These are phyloP conservation scores for Fusarium transvaalense DNA, from an alignment of 2,329 filamentous ascomycete species.

Conservation along the genomic window DNA sequence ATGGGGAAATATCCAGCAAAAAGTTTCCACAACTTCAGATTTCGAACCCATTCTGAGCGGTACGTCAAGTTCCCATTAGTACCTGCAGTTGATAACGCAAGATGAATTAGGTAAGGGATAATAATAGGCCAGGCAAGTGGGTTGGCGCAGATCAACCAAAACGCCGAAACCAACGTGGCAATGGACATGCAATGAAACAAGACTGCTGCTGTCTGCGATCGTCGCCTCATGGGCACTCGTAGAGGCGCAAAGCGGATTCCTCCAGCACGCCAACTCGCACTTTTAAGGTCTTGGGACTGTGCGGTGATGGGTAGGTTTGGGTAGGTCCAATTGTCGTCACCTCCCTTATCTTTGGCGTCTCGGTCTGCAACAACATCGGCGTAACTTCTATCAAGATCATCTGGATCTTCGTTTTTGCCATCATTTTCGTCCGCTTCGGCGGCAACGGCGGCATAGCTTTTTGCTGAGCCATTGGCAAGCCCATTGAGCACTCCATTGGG, in stretches of 20 bases:
- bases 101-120: conserved; percentile 83
- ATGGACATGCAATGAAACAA: conserved; percentile 80
- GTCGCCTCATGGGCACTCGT: conserved; percentile 76
- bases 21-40: conserved; percentile 82
- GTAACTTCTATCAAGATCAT: conserved; percentile 36
- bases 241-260: conserved; percentile 87
- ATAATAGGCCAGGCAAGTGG: conserved; percentile 89
- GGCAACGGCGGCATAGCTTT: conserved; percentile 27
- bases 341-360: conserved; percentile 19
- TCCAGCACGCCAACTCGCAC: conserved; percentile 54
- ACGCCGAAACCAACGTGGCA: conserved; percentile 77
- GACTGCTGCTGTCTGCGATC: conserved; percentile 83
- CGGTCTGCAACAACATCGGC: conserved; percentile 37
- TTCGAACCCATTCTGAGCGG: conserved; percentile 80
- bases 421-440: conserved; percentile 20
- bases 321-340: conserved; percentile 42
- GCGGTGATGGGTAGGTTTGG: conserved; percentile 46
- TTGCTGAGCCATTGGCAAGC: conserved; percentile 1
- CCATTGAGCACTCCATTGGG: conserved; percentile 10
- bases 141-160: conserved; percentile 92
- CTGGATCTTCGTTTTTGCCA: conserved; percentile 4
- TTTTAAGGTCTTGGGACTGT: conserved; percentile 42
- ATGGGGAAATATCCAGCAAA: conserved; percentile 96
- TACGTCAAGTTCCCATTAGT: conserved; percentile 80
- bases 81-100: conserved; percentile 82